Base-by-base conservation (phyloP, 768 basidiomycete species). In the Trametes coccinea region DNA sequence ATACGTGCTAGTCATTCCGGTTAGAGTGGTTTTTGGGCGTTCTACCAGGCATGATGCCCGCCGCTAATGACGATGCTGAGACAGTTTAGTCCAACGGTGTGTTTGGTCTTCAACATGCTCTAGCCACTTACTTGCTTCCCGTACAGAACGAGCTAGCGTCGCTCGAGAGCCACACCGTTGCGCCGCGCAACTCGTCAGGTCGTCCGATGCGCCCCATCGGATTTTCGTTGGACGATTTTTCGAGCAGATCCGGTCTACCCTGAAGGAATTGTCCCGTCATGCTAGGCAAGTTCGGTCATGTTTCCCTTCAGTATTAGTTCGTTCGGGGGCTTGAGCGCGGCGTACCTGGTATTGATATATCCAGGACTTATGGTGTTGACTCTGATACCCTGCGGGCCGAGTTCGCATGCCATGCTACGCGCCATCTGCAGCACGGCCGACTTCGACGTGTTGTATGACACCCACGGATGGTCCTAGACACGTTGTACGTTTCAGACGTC, bases 401-500 rank as follows among this genome's bases (percentile, higher is more conserved):
- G 79, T 68, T 92, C 90, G 68, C 88, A 90, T 2, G 89, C 90
- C 88, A 92, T 87, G 70, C 86, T 89, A 40, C 90, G 82, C 3
- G 79, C 84, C 87, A 90, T 89, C 73, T 92, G 90, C 44, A 91
- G 73, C 11, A 92, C 88, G 3, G 85, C 90, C 1, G 86, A 82
- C 73, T 92, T 92, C 75, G 86, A 88, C 47, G 82, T 79, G 72
- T 90, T 90, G 74, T 91, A 92, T 14, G 87, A 82, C 46, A 85
- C 81, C 87, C 86, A 89, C 1, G 84, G 81, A 63, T 89, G 87
- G 62, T 83, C 88, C 89, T 88, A 47, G 52, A 37, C 34, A 11
- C 34, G 11, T 5, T 37, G 5, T 11, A 37, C 5, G 34, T 37
- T 22, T 22, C 22, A 22, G 22, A 22, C 22, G 22, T 22, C 22